Evolutionary conservation across 208 protist species (phyloP).

Genomic region (Angomonas desouzai): DNA sequence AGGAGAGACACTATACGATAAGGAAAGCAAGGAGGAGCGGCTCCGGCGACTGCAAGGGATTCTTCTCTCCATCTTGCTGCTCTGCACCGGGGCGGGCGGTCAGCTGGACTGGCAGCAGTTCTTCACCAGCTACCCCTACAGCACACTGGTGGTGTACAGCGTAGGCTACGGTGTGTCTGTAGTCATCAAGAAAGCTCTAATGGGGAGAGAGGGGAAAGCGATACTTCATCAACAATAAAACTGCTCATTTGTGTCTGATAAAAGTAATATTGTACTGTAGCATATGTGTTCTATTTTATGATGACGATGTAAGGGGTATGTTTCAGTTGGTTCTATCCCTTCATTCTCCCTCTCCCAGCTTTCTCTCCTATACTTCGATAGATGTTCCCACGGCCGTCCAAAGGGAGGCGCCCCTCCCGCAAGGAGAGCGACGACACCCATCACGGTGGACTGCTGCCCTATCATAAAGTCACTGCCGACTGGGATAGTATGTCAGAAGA

Average conservation of each 20-base stretch:
- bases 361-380: background rate
- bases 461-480: background rate
- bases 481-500: slow-evolving; percentile 7
- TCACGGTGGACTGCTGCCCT: too few relatives aligned
- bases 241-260: too few relatives aligned
- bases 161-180: background rate
- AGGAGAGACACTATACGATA: background rate
- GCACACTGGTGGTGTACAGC: background rate
- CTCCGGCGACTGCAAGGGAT: background rate
- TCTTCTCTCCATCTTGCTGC: background rate
- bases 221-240: too few relatives aligned
- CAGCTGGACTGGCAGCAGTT: slow-evolving; percentile 5
- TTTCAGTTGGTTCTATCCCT: too few relatives aligned
- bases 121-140: background rate
- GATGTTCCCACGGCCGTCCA: background rate
- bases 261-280: too few relatives aligned
- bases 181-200: background rate
- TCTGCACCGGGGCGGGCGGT: background rate
- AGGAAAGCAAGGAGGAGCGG: background rate
- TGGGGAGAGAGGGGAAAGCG: background rate
- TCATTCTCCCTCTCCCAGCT: too few relatives aligned
- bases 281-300: too few relatives aligned
- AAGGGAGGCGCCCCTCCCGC: background rate
- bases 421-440: background rate
- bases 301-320: too few relatives aligned